Percentiles rank a stretch among this genome's conserved stretches.
Evolutionary conservation across 192 early-diverging fungal species (phyloP).

Genomic region (Entomortierella chlamydospora): DNA sequence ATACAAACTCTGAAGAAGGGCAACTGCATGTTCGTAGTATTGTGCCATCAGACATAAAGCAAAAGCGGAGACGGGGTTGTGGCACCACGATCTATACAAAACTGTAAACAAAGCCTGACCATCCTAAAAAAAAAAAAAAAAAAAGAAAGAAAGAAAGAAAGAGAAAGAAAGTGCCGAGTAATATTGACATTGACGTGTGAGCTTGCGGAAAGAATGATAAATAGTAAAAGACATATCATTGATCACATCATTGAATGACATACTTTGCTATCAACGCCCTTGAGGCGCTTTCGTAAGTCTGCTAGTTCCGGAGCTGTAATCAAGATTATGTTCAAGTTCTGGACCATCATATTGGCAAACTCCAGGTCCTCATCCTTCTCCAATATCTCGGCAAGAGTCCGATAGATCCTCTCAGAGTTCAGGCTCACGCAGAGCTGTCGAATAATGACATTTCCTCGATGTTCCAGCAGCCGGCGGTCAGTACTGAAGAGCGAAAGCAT

Average conservation of each 20-base stretch:
- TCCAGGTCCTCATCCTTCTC: slow-evolving; percentile 92
- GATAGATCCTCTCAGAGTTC: slow-evolving; percentile 92
- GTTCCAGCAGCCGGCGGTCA: slow-evolving; percentile 89
- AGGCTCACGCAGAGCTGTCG: slow-evolving; percentile 91
- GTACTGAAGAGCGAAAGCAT: slow-evolving; percentile 91
- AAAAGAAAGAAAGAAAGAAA: no score
- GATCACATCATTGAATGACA: neutral
- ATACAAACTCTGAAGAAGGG: slow-evolving; percentile 84
- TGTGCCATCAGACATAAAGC: slow-evolving; percentile 96
- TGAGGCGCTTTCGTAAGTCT: slow-evolving; percentile 82
- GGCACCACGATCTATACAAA: slow-evolving; percentile 95
- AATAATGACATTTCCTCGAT: slow-evolving; percentile 91
- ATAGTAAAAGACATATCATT: no score
- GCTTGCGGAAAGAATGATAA: no score
- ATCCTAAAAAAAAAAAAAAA: slow-evolving; percentile 59
- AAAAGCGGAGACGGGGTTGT: slow-evolving; percentile 95
- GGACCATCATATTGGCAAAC: slow-evolving; percentile 97
- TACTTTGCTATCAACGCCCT: slow-evolving; percentile 77
- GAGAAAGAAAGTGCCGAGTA: no score
- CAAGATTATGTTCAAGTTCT: slow-evolving; percentile 96
- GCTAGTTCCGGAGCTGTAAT: slow-evolving; percentile 94
- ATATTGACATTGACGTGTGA: no score
- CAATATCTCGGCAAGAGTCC: slow-evolving; percentile 87
- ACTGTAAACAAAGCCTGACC: slow-evolving; percentile 85
- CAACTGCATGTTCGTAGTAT: slow-evolving; percentile 92